These are phyloP conservation scores for Testicularia cyperi DNA, from an alignment of 1,284 basidiomycete species.

Conservation along the genomic window DNA sequence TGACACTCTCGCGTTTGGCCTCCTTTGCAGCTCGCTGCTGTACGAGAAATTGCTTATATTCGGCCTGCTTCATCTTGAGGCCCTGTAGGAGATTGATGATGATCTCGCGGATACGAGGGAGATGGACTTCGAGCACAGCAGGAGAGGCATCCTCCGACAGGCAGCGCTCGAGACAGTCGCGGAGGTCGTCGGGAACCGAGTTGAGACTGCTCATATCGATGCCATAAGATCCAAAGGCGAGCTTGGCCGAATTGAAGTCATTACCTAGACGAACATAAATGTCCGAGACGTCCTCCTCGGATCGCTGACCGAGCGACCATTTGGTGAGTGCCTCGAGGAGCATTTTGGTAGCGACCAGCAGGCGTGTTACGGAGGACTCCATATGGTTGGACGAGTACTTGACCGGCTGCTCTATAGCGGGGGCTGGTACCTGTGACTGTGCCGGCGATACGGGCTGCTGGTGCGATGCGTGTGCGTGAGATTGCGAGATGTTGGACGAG, in stretches of 20 bases:
- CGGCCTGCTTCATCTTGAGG: slow-evolving; percentile 83
- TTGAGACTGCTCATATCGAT: slow-evolving; percentile 92
- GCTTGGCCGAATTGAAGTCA: slow-evolving; percentile 91
- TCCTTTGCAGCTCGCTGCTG: slow-evolving; percentile 38
- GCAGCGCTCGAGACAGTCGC: slow-evolving; percentile 82
- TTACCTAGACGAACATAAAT: slow-evolving; percentile 95
- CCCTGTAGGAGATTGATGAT: slow-evolving; percentile 91
- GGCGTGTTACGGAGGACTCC: slow-evolving; percentile 87
- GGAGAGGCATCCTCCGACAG: slow-evolving; percentile 84
- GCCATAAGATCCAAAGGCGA: slow-evolving; percentile 79
- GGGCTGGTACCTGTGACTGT: too few relatives aligned
- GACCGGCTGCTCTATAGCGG: slow-evolving; percentile 8
- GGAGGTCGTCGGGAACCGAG: slow-evolving; percentile 83
- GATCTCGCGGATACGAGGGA: slow-evolving; percentile 87
- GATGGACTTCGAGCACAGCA: slow-evolving; percentile 81
- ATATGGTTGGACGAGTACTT: slow-evolving; percentile 63
- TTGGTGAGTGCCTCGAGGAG: slow-evolving; percentile 85
- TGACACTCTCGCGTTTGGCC: slow-evolving; percentile 8
- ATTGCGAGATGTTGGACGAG: slow-evolving; percentile 13
- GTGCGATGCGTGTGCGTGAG: slow-evolving; percentile 1
- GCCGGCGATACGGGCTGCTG: too few relatives aligned
- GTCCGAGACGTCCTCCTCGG: slow-evolving; percentile 86
- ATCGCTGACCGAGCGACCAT: slow-evolving; percentile 66
- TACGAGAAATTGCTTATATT: slow-evolving; percentile 64
- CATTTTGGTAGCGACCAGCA: slow-evolving; percentile 92